Conservation (phyloP, 805 yeast genomes). For the Pichia paraexigua region DNA sequence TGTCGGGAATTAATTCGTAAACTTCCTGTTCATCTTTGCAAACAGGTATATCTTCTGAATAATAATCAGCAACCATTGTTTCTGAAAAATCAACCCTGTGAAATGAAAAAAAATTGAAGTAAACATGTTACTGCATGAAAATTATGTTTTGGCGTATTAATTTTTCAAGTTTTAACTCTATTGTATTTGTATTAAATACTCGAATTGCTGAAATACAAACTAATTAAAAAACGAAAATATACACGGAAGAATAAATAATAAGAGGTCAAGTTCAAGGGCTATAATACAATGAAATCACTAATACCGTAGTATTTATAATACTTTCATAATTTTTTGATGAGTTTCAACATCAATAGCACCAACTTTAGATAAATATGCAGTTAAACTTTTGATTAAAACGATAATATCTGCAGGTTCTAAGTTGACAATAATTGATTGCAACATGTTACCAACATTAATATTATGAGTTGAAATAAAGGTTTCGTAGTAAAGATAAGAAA, state of each 20-base stretch:
- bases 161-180: not conserved
- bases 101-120: not conserved
- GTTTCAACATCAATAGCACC: conserved; percentile 33
- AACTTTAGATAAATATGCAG: conserved; percentile 41
- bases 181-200: not conserved
- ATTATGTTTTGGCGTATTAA: not conserved
- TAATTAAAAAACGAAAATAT: not conserved
- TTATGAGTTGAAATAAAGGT: conserved; percentile 75
- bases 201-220: not conserved
- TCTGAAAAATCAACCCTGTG: not conserved
- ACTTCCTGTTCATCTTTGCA: conserved; percentile 16
- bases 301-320: not conserved
- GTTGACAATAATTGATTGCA: conserved; percentile 70
- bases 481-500: conserved; percentile 85
- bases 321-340: conserved; percentile 25
- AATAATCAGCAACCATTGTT: conserved; percentile 14
- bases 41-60: conserved; percentile 20
- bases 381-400: conserved; percentile 51
- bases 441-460: conserved; percentile 61
- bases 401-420: conserved; percentile 58
- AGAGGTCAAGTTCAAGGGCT: not conserved
- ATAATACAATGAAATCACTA: not conserved
- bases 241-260: not conserved
- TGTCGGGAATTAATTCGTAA: conserved; percentile 13
- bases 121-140: not conserved